Evolutionary conservation across 192 early-diverging fungal species (phyloP), one percentile per base, ranked within the genome.

Genomic region (Irineochytrium annulatum): DNA sequence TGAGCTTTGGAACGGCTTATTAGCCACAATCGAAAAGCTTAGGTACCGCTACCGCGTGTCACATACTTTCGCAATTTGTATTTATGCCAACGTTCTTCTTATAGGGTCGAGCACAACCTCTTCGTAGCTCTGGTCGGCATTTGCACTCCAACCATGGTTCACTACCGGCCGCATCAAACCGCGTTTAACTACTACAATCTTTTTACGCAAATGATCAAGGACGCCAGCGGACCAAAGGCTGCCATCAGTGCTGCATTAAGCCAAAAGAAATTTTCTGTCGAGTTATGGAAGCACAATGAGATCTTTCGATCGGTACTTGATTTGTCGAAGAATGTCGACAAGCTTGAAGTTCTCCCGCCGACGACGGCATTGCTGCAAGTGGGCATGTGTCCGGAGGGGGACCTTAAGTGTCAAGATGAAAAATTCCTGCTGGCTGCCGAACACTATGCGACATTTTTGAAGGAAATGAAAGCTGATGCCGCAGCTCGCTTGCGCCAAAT

Each of bases 1-100:
- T 14, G 34, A 60, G 30, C 37, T 73, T 1, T n/a, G 73, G 6
- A 27, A 52, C 14, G 54, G 52, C 3, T 37, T 80, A 1, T 44
- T 77, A 32, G 65, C 65, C 24, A 27, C 62, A 4, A 62, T 75
- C 0, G 26, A 67, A 28, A 31, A 61, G 5, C 41, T 63, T 14
- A 34, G 68, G 1, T 13, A 41, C 4, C 3, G 27, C 8, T 30
- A 53, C 29, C 19, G 60, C 35, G 52, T 76, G 1, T 67, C 69
- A 30, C 51, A 71, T 27, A 52, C 66, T 1, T 53, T 80, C 13
- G 57, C 73, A 14, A 63, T 62, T 16, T 68, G 66, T 20, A 72
- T 63, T 53, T 43, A 37, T 1, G 73, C 78, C 1, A 29, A 58
- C 16, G 57, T 80, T 52, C 46, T 20, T 26, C 30, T 17, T 30